Conservation (phyloP, 2,329 filamentous ascomycete genomes). For the Pseudogymnoascus sp. region DNA sequence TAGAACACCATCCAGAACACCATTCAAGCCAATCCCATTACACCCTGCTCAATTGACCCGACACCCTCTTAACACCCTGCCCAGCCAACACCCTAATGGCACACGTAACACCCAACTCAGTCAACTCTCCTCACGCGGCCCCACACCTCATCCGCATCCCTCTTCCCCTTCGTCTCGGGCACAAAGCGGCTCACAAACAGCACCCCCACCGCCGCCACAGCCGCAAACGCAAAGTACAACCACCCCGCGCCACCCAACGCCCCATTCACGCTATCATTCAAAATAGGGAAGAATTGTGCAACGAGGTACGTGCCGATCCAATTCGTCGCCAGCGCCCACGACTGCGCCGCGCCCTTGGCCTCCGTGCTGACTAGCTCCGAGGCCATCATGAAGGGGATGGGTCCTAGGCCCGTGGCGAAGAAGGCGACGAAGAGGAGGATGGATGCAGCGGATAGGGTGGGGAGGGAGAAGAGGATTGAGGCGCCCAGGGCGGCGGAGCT, state of each 20-base stretch:
- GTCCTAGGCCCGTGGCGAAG: slow-evolving; percentile 84
- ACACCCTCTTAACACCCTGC: neutral
- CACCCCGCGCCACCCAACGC: slow-evolving; percentile 61
- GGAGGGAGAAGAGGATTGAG: slow-evolving; percentile 64
- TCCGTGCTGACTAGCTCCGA: slow-evolving; percentile 85
- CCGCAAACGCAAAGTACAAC: slow-evolving; percentile 89
- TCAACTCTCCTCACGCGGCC: slow-evolving; percentile 43
- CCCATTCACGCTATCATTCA: slow-evolving; percentile 64
- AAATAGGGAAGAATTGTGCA: slow-evolving; percentile 86
- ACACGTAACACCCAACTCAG: neutral
- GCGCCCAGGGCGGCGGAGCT: slow-evolving; percentile 70
- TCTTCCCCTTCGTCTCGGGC: slow-evolving; percentile 83
- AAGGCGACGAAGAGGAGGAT: slow-evolving; percentile 80
- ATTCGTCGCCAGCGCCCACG: slow-evolving; percentile 77
- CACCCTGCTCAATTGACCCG: neutral
- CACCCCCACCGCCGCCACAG: slow-evolving; percentile 58
- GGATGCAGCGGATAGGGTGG: slow-evolving; percentile 69
- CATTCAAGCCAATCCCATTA: neutral
- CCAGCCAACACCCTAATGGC: neutral
- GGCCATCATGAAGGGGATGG: slow-evolving; percentile 88
- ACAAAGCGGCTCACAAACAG: slow-evolving; percentile 66
- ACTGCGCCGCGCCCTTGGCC: slow-evolving; percentile 85
- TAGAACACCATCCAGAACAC: neutral
- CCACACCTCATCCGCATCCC: slow-evolving; percentile 85
- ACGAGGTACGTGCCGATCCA: slow-evolving; percentile 88